Evolutionary conservation across 768 basidiomycete species (phyloP), one percentile per base, ranked within the genome.

Genomic region (Phaeotremella skinneri): DNA sequence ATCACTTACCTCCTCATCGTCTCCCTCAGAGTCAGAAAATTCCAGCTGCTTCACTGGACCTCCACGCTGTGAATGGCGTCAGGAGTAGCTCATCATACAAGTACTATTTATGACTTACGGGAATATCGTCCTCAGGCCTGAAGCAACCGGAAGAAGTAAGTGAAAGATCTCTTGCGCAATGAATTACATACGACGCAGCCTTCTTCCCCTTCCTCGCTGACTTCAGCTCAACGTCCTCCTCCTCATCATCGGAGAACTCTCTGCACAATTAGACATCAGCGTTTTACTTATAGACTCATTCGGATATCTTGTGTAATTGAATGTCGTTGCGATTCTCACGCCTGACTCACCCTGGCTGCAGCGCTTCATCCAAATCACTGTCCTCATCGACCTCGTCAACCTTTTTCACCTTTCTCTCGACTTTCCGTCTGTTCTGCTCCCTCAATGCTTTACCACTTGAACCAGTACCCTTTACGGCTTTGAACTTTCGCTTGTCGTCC

Each of bases 311-410:
- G 11, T 2, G 52, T 21, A 13, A 7, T 59, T 49, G 39, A n/a
- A 51, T 41, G 17, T 14, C 23, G 23, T 14, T 9, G 9, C 32
- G 31, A 41, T 16, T 17, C 3, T 41, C 34, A 26, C 26, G 2
- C 25, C 31, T 23, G 32, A 61, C 66, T 59, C 48, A 72, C 71
- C 71, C 70, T 25, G 51, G 61, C 43, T 61, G 47, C 34, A 73
- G 49, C 21, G 73, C 73, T 20, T 71, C 70, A 45, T 76, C 73
- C 13, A 72, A 45, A 59, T 72, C 74, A 62, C 66, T 70, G 48
- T 72, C 66, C 37, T 72, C 68, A 31, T 64, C 71, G 27, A 63
- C 63, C 11, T 58, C 61, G 49, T 73, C 70, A 31, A 67, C 67
- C 29, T 64, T 65, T 51, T 68, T 73, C 16, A 47, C 65, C 45